Percentiles rank a stretch among this genome's conserved stretches.
These are phyloP conservation scores for Starmerella stigmatis DNA, from an alignment of 805 yeast species.

Conservation along the genomic window DNA sequence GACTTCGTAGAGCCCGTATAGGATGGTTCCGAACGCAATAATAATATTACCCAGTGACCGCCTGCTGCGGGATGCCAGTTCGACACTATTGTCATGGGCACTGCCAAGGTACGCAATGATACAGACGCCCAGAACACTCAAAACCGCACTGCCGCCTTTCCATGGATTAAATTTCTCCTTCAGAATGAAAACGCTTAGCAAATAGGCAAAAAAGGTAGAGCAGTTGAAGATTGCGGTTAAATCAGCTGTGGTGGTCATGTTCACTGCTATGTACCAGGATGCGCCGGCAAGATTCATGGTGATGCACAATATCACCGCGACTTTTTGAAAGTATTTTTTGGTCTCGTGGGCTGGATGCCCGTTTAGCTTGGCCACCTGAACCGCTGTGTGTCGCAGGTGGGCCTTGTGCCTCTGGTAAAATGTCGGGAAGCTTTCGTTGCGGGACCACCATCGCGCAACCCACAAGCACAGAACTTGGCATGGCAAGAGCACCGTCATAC, in stretches of 20 bases:
- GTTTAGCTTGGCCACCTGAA: conserved; percentile 16
- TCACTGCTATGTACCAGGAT: conserved; percentile 80
- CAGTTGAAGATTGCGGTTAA: conserved; percentile 87
- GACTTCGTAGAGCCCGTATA: conserved; percentile 77
- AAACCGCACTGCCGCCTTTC: conserved; percentile 55
- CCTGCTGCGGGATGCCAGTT: conserved; percentile 38
- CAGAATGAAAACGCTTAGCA: conserved; percentile 67
- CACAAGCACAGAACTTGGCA: conserved; percentile 47
- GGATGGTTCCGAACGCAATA: conserved; percentile 61
- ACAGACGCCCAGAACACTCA: conserved; percentile 67
- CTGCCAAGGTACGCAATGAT: conserved; percentile 52
- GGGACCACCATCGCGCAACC: conserved; percentile 14
- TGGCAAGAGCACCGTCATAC: conserved; percentile 69
- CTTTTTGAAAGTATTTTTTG: conserved; percentile 35
- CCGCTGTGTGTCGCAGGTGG: conserved; percentile 19
- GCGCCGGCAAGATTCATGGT: conserved; percentile 66
- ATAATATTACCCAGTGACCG: conserved; percentile 59
- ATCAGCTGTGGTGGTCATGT: conserved; percentile 69
- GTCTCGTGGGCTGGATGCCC: conserved; percentile 10
- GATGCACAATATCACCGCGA: conserved; percentile 39
- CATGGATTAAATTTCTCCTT: conserved; percentile 53
- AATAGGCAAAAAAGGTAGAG: conserved; percentile 78
- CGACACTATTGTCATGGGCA: conserved; percentile 24
- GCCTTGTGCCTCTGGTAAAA: conserved; percentile 17
- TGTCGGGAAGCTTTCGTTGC: conserved; percentile 7